phyloP scores from a whole-genome alignment of 73 alveolate genomes.

The Paraurostyla sp. region DNA sequence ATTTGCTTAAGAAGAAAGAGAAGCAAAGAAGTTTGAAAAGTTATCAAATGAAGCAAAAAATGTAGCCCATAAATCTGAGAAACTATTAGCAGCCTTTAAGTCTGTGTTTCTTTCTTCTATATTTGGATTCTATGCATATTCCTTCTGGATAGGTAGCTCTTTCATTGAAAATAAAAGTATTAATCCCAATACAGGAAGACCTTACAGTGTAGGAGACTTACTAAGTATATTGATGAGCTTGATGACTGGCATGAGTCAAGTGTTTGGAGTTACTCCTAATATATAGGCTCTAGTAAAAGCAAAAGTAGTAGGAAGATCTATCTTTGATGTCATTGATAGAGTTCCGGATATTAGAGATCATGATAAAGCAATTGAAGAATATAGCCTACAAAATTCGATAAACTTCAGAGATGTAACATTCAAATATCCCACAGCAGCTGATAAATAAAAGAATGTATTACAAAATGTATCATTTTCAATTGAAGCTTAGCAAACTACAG shows the following conservation, averaged over 20 bases:
- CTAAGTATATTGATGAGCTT: constrained; percentile 51
- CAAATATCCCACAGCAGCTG: constrained; percentile 8
- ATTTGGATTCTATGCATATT: constrained; percentile 62
- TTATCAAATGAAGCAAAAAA: constrained; percentile 13
- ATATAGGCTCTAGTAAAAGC: constrained; percentile 71
- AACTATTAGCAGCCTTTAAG: constrained; percentile 33
- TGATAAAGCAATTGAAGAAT: background rate
- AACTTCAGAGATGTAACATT: background rate
- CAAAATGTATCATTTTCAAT: no score
- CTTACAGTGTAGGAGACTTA: constrained; percentile 71
- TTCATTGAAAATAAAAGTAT: constrained; percentile 41
- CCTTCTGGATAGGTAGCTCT: constrained; percentile 68
- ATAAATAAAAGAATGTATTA: no score
- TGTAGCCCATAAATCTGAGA: background rate
- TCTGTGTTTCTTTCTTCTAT: constrained; percentile 63
- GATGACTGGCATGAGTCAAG: constrained; percentile 45
- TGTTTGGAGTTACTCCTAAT: constrained; percentile 61
- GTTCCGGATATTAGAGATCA: background rate
- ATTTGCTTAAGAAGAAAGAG: constrained; percentile 57
- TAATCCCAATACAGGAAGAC: constrained; percentile 48
- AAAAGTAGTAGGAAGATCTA: constrained; percentile 38
- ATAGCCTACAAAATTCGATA: background rate
- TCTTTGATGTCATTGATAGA: constrained; percentile 46
- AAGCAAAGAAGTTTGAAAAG: constrained; percentile 2
- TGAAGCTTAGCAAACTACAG: no score